A percentile compares a stretch with the other conserved stretches of the same genome.
Evolutionary conservation across 2,329 filamentous ascomycete species (phyloP).

Genomic region (Calonectria multiphialidica): DNA sequence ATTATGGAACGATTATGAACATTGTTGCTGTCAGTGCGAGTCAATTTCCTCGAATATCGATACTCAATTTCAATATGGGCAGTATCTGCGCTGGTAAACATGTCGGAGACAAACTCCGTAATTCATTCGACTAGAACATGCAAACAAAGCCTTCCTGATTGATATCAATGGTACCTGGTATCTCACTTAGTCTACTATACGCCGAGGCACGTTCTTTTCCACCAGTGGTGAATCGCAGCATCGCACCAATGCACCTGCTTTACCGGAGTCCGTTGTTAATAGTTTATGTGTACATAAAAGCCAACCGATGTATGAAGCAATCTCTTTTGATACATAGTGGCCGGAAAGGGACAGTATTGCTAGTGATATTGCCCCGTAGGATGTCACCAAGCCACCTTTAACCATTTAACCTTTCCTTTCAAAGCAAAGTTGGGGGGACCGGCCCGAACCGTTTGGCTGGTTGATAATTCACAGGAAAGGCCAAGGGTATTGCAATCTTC

Average conservation of each 20-base stretch:
- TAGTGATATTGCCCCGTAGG: not conserved
- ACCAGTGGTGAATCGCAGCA: not conserved
- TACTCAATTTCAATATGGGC: not conserved
- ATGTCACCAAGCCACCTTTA: not conserved
- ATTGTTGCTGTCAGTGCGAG: not conserved
- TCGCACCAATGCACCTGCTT: not conserved
- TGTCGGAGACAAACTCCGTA: not conserved
- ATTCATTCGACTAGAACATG: not conserved
- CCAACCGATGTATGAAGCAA: not conserved
- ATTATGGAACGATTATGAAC: not conserved
- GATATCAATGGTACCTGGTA: not conserved
- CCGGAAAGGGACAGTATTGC: not conserved
- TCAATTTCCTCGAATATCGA: not conserved
- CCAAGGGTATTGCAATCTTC: not conserved
- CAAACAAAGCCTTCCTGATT: not conserved
- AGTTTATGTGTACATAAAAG: not conserved
- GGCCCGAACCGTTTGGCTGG: not conserved
- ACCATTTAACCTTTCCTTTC: slow-evolving; percentile 1
- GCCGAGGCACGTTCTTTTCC: not conserved
- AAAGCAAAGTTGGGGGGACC: not conserved
- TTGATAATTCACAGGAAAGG: not conserved
- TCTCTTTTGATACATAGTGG: not conserved
- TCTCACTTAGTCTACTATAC: too few relatives aligned
- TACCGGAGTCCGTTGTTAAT: not conserved
- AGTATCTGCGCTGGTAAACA: not conserved